Evolutionary conservation across 108 stramenopile species (phyloP), one percentile per base, ranked within the genome.

Genomic region (Pseudonitzschia pungens): DNA sequence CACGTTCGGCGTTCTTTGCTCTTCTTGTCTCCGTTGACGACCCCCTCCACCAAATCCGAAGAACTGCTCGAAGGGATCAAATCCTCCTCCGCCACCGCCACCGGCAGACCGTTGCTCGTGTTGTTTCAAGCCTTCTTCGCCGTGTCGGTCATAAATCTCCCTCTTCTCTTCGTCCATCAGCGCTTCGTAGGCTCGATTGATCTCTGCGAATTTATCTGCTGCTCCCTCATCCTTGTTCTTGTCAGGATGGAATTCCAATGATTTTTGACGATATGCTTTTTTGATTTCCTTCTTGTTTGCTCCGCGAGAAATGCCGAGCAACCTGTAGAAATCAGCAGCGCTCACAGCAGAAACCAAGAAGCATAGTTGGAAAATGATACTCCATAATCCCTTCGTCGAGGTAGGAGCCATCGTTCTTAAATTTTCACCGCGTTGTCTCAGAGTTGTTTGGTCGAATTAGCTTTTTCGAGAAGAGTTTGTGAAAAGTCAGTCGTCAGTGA

Each of bases 131-230:
- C 97, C 99, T 64, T 98, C 99, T 73, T 97, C 96, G 24, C 99
- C 99, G 69, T 96, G 95, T 51, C 86, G 86, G 72, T 99, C 97
- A 72, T 98, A 99, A 36, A 97, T 81, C 14, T 87, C 77, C 51
- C 95, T 91, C 85, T 96, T 98, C 29, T 96, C 96, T 63, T 97
- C 90, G 78, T 99, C 97, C 50, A 81, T 88, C 7, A 99, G 78
- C 0, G 98, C 96, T 72, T 99, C 99, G 75, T 99, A 99, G 8
- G 98, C 98, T 69, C 94, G 87, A 28, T 91, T 92, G 59, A 99
- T 96, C 70, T 98, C 90, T 42, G 95, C 91, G 76, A 99, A 99
- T 65, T 86, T 96, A 52, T 92, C 93, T 0, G 93, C 82, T 11
- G 93, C 97, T 8, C 88, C 93, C 69, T 93, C 89, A n/a, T 70